phyloP scores from a whole-genome alignment of 2,329 filamentous ascomycete species.

The Metarhizium humberi region DNA sequence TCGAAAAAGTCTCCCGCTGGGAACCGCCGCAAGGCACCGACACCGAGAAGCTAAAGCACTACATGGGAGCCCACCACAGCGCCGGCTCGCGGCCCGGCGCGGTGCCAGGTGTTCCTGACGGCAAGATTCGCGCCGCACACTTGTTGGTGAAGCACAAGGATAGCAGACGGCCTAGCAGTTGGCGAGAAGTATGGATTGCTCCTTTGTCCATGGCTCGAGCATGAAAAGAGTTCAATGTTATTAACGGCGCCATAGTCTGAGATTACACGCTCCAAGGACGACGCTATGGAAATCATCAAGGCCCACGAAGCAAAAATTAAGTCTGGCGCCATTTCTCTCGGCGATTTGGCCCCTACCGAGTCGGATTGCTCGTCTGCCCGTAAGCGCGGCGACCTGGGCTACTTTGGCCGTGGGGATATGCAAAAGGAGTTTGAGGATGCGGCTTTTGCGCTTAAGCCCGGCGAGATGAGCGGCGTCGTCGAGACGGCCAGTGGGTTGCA shows the following conservation, averaged over 20 bases:
- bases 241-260: constrained; percentile 40
- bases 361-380: constrained; percentile 93
- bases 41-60: constrained; percentile 83
- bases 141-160: constrained; percentile 88
- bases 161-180: constrained; percentile 83
- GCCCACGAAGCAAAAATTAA: constrained; percentile 69
- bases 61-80: constrained; percentile 86
- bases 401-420: constrained; percentile 93
- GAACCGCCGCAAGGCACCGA: constrained; percentile 84
- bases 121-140: constrained; percentile 90
- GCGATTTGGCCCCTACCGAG: constrained; percentile 78
- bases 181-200: constrained; percentile 56
- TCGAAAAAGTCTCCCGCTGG: constrained; percentile 85
- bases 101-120: constrained; percentile 40
- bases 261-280: constrained; percentile 81
- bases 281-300: constrained; percentile 70
- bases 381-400: constrained; percentile 90
- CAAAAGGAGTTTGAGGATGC: constrained; percentile 98
- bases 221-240: not conserved
- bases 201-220: not conserved
- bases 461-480: constrained; percentile 77
- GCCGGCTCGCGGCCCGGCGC: constrained; percentile 33
- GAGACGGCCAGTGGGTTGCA: constrained; percentile 92
- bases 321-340: constrained; percentile 57
- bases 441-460: constrained; percentile 79